Evolutionary conservation across 2,329 filamentous ascomycete genomes (phyloP), one percentile per base, ranked within the genome.

Genomic region (Hortaea werneckii): DNA sequence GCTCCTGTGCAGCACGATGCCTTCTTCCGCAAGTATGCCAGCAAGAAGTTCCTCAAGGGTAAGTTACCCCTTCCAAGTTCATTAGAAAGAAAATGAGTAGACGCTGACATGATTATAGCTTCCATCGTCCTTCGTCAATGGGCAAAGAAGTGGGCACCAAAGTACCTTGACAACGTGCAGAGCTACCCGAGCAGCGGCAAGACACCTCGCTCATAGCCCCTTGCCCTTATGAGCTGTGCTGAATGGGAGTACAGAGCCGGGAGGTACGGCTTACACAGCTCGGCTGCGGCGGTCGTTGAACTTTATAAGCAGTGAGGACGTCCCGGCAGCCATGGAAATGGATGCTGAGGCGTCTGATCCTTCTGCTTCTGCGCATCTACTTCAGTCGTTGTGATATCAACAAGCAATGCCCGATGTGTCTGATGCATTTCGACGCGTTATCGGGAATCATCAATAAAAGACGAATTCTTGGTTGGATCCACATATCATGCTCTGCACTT

Each of bases 31-130:
- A 98, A 98, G 70, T 98, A 98, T 66, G 92, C 92, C 46, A 94
- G 87, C 79, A 98, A 96, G 76, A 95, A 95, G 71, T 98, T 96
- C 71, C 73, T 96, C 59, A 98, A 98, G 74, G 89, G 90, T 95
- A 80, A 70, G 77, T 50, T 20, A 5, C 13, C 11, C 12, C 28
- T 30, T 48, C 29, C 34, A 38, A 37, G 27, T 27, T 43, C 50
- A 20, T 48, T 45, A 28, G 9, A 27, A 35, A 44, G 26, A 54
- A 44, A 20, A 20, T 20, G 55, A 60, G 43, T 37, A 48, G 55
- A 54, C 65, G 53, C 41, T 58, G 54, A 40, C 54, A 37, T 49
- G 43, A 38, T 39, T 45, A 9, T 48, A 95, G 89, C 88, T 58
- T 95, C 90, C 27, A 88, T 96, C 58, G 76, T 94, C 50, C 85